Evolutionary conservation across 495 filamentous ascomycete genomes (phyloP).

Genomic region (Tuber brumale): DNA sequence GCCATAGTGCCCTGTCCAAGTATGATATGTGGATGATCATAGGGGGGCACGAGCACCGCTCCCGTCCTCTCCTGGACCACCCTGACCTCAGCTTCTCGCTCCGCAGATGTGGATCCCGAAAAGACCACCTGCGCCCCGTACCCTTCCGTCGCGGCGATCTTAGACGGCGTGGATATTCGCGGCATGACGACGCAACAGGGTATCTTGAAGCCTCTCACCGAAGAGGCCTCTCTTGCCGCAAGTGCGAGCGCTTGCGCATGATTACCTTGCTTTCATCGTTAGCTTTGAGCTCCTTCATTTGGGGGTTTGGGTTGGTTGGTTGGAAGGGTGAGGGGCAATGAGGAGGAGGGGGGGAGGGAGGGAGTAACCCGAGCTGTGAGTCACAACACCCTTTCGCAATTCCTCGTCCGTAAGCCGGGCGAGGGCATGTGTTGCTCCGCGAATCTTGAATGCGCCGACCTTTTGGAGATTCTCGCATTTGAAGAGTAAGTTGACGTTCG

Average conservation of each 20-base stretch:
- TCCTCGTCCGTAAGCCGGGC: constrained; percentile 60
- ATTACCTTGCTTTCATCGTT: constrained; percentile 56
- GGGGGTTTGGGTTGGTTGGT: background rate
- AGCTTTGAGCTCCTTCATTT: background rate
- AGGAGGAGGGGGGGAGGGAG: background rate
- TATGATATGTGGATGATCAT: constrained; percentile 85
- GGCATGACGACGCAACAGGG: constrained; percentile 90
- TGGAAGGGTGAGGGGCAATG: constrained; percentile 4
- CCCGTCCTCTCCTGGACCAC: constrained; percentile 62
- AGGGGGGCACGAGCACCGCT: constrained; percentile 76
- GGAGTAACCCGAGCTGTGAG: constrained; percentile 68
- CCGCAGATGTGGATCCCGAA: constrained; percentile 68
- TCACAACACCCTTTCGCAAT: constrained; percentile 71
- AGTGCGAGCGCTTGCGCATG: constrained; percentile 92
- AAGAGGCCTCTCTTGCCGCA: constrained; percentile 58
- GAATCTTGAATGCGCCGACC: constrained; percentile 86
- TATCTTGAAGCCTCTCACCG: constrained; percentile 46
- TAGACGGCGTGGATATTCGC: constrained; percentile 67
- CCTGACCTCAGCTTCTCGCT: constrained; percentile 69
- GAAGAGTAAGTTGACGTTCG: constrained; percentile 74
- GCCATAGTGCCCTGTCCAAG: constrained; percentile 85
- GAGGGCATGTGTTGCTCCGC: constrained; percentile 86
- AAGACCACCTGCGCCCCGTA: constrained; percentile 77
- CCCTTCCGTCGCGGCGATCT: constrained; percentile 71
- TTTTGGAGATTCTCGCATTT: constrained; percentile 94